phyloP scores from a whole-genome alignment of 805 yeast genomes.

The Isabelozyma rhagii region DNA sequence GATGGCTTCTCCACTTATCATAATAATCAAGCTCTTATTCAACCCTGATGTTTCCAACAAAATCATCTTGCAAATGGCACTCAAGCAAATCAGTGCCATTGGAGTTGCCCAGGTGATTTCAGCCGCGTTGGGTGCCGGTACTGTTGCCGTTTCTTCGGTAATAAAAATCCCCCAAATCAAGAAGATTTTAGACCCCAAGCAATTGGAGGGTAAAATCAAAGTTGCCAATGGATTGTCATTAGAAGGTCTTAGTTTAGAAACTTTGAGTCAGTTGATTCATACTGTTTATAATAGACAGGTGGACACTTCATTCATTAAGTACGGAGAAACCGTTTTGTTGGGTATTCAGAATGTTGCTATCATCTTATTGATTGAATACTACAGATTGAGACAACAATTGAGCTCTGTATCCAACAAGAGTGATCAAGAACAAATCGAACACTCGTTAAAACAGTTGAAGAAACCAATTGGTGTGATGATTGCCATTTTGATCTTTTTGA shows the following conservation, averaged over 20 bases:
- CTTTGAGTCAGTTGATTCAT: conserved; percentile 34
- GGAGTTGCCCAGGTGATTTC: conserved; percentile 34
- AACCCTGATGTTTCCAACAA: conserved; percentile 40
- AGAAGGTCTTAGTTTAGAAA: conserved; percentile 34
- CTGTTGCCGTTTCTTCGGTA: conserved; percentile 36
- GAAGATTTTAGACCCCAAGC: conserved; percentile 27
- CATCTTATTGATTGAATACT: conserved; percentile 33
- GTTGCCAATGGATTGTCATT: conserved; percentile 38
- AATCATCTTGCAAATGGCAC: conserved; percentile 35
- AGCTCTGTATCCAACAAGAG: conserved; percentile 6
- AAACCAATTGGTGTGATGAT: conserved; percentile 24
- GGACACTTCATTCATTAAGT: conserved; percentile 31
- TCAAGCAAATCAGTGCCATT: conserved; percentile 28
- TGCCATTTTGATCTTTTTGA: conserved; percentile 24
- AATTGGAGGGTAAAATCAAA: conserved; percentile 18
- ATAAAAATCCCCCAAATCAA: conserved; percentile 40
- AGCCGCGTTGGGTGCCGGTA: conserved; percentile 26
- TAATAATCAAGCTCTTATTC: conserved; percentile 29
- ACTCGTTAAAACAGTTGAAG: conserved; percentile 14
- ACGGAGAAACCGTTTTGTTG: conserved; percentile 38
- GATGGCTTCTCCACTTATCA: conserved; percentile 26
- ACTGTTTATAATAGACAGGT: conserved; percentile 36
- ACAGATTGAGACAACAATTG: conserved; percentile 20
- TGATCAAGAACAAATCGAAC: conserved; percentile 14
- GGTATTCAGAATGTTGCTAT: conserved; percentile 39